These are phyloP conservation scores for Mortierella sp. DNA, from an alignment of 371 early-diverging fungal species.

Conservation along the genomic window DNA sequence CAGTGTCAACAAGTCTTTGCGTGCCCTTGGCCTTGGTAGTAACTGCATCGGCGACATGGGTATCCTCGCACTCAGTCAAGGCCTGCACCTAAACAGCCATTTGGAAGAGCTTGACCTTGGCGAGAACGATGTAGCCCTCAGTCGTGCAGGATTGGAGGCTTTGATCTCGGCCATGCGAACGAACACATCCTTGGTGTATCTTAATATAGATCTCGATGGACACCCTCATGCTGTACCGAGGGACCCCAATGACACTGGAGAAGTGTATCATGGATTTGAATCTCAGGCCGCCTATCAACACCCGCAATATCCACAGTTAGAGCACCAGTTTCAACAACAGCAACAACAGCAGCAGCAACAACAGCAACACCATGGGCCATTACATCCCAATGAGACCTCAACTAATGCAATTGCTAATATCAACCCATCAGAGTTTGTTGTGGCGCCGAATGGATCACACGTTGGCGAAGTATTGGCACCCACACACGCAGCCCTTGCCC, in stretches of 20 bases:
- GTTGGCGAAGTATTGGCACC: constrained; percentile 47
- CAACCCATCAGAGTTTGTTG: constrained; percentile 1
- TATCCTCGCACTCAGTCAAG: constrained; percentile 36
- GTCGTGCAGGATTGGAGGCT: constrained; percentile 39
- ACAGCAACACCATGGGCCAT: constrained; percentile 2
- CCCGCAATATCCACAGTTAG: neutral
- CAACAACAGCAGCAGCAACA: constrained; percentile 11
- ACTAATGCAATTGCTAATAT: neutral
- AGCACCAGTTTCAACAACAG: neutral
- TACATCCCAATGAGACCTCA: neutral
- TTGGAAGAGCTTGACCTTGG: constrained; percentile 52
- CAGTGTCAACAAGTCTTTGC: constrained; percentile 46
- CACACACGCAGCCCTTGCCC: constrained; percentile 35
- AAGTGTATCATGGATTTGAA: constrained; percentile 3
- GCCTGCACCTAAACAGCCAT: constrained; percentile 26
- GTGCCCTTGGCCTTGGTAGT: constrained; percentile 34
- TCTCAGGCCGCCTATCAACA: constrained; percentile 4
- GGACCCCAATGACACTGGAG: neutral
- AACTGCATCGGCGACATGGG: constrained; percentile 50
- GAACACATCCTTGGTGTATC: constrained; percentile 34
- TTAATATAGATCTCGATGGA: constrained; percentile 29
- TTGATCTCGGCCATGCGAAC: constrained; percentile 36
- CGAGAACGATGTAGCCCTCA: constrained; percentile 39
- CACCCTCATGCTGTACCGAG: constrained; percentile 15
- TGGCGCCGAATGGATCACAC: neutral